Evolutionary conservation across 1,284 basidiomycete genomes (phyloP).

Genomic region (Cryptococcus sp.): DNA sequence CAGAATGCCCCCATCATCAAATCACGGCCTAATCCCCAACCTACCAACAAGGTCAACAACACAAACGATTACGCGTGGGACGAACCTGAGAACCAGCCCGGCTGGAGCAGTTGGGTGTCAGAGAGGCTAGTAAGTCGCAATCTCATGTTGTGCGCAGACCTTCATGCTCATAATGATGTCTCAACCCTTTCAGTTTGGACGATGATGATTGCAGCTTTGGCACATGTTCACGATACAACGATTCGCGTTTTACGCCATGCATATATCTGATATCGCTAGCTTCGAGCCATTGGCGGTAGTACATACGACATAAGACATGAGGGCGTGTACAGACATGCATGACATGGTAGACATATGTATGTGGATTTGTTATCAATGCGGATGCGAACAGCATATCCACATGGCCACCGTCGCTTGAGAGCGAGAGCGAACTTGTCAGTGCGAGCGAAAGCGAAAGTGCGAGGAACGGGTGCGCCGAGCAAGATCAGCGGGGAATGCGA

Average conservation of each 20-base stretch:
- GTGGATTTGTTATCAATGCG: no score
- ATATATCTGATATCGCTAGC: no score
- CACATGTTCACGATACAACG: constrained; percentile 1
- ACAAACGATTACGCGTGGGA: constrained; percentile 42
- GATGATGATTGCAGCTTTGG: no score
- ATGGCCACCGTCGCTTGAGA: no score
- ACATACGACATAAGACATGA: no score
- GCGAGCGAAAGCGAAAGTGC: no score
- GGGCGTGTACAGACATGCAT: no score
- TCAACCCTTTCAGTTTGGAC: neutral
- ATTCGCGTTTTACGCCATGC: neutral
- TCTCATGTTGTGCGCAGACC: neutral
- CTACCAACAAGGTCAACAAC: neutral
- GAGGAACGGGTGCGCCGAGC: neutral
- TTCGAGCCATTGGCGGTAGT: no score
- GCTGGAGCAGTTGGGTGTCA: constrained; percentile 21
- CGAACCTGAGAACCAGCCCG: constrained; percentile 17
- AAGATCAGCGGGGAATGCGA: neutral
- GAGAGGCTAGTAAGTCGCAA: constrained; percentile 31
- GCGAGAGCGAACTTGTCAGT: no score
- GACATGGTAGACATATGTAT: no score
- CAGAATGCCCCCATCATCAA: constrained; percentile 29
- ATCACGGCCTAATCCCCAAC: constrained; percentile 10
- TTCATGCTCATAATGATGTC: neutral
- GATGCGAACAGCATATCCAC: no score